phyloP scores from a whole-genome alignment of 129 eudicot genomes.

The Ambrosia artemisiifolia region DNA sequence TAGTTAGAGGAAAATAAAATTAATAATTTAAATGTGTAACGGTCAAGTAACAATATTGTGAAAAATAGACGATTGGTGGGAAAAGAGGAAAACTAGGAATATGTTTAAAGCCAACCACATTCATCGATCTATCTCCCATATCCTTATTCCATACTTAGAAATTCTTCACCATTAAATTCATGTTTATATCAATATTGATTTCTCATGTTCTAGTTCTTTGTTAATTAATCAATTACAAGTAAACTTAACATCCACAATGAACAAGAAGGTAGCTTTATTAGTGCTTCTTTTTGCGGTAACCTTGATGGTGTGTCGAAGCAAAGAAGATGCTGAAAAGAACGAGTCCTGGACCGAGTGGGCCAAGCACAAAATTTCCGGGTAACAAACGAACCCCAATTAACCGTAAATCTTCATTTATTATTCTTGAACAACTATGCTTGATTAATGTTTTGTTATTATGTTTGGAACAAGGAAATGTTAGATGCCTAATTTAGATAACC shows the following conservation, averaged over 20 bases:
- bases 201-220: background rate
- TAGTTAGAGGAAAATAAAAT: background rate
- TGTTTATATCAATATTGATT: background rate
- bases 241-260: conserved; percentile 6
- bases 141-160: conserved; percentile 18
- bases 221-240: background rate
- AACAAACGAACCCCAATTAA: background rate
- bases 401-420: no score
- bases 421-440: background rate
- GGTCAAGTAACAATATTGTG: background rate
- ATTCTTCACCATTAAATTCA: conserved; percentile 13
- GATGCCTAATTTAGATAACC: no score
- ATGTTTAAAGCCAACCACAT: conserved; percentile 13
- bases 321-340: conserved; percentile 5
- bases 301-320: conserved; percentile 14
- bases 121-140: conserved; percentile 27
- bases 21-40: background rate
- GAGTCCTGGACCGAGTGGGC: conserved; percentile 29
- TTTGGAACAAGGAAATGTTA: background rate
- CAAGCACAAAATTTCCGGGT: conserved; percentile 27
- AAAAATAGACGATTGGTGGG: background rate
- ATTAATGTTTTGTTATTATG: no score
- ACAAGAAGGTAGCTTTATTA: conserved; percentile 20
- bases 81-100: conserved; percentile 10
- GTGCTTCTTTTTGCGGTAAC: conserved; percentile 20